These are phyloP conservation scores for Solanum clarkiae DNA, from an alignment of 257 asterid genomes.

Conservation along the genomic window DNA sequence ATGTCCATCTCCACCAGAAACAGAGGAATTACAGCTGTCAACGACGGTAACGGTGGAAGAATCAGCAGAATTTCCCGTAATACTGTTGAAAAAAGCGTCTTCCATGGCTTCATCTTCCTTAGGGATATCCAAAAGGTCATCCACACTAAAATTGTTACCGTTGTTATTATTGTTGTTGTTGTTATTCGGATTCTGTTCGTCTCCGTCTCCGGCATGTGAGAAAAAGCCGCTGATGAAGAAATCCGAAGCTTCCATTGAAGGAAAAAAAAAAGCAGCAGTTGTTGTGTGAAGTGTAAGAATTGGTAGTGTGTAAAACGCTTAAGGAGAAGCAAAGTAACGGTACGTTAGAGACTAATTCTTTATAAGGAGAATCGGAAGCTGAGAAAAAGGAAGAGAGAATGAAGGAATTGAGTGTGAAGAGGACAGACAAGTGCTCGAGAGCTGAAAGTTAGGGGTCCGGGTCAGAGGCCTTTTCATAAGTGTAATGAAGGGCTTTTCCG, in stretches of 20 bases:
- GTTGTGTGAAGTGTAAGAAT: not conserved
- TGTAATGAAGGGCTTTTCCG: conserved; percentile 19
- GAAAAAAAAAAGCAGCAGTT: not conserved
- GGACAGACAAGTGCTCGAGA: conserved; percentile 22
- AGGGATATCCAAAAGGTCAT: conserved; percentile 82
- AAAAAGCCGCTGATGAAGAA: conserved; percentile 16
- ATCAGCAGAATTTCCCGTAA: conserved; percentile 48
- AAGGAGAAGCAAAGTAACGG: conserved; percentile 19
- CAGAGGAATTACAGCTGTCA: conserved; percentile 76
- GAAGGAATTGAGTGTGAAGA: conserved; percentile 18
- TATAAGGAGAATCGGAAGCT: not conserved
- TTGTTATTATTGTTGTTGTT: not conserved
- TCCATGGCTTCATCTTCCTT: conserved; percentile 78
- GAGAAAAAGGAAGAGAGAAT: conserved; percentile 12
- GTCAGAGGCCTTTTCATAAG: conserved; percentile 57
- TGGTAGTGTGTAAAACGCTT: not conserved
- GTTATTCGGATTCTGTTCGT: not conserved
- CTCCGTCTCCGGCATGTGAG: conserved; percentile 13
- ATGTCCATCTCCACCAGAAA: conserved; percentile 56
- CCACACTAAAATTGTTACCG: conserved; percentile 38
- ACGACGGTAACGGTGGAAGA: conserved; percentile 68
- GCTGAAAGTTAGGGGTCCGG: conserved; percentile 33
- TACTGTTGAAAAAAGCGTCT: conserved; percentile 60
- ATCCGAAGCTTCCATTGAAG: conserved; percentile 26
- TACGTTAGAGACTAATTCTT: not conserved